Base-by-base conservation (phyloP, 768 basidiomycete species). In the Calvatia gigantea region DNA sequence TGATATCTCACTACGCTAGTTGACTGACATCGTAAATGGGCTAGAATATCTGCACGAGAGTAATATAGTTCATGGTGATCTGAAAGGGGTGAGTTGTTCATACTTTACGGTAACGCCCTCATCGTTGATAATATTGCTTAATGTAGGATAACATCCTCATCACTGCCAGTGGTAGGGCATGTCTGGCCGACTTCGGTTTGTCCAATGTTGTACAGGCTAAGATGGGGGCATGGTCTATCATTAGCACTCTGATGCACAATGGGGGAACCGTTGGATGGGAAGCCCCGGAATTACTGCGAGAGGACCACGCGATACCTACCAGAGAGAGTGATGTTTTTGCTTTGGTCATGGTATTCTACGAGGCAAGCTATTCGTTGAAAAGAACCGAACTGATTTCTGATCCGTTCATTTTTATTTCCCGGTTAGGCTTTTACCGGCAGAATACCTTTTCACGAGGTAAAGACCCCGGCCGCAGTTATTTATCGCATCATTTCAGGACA, bases 101-200 rank as follows among this genome's bases (percentile, higher is more conserved):
- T 11, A 5, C 3, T 41, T 14, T 51, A 27, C 23, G 19, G 8
- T 42, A 4, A 21, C 27, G n/a, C n/a, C n/a, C n/a, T n/a, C n/a
- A n/a, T n/a, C n/a, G n/a, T n/a, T 43, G 14, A 42, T 19, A n/a
- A n/a, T n/a, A n/a, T n/a, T n/a, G n/a, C n/a, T 25, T 14, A 17
- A 15, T 28, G 3, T 12, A 67, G 64, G 25, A 19, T 4, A 64
- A 65, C 41, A 58, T 67, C 28, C 59, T 65, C 31, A 54, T 67
- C 3, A 49, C 61, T n/a, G 12, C 21, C 3, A 59, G 50, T 11
- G 66, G 61, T 11, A 41, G 58, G 28, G 64, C 64, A 6, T 60
- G 58, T 25, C 37, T 67, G 9, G 63, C 61, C 0, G 65, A 66
- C 39, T 66, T 67, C 32, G 65, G 65, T 2, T 42, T 67, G 6